Conservation (phyloP, 2,329 filamentous ascomycete genomes). For the Trichoderma sp. region DNA sequence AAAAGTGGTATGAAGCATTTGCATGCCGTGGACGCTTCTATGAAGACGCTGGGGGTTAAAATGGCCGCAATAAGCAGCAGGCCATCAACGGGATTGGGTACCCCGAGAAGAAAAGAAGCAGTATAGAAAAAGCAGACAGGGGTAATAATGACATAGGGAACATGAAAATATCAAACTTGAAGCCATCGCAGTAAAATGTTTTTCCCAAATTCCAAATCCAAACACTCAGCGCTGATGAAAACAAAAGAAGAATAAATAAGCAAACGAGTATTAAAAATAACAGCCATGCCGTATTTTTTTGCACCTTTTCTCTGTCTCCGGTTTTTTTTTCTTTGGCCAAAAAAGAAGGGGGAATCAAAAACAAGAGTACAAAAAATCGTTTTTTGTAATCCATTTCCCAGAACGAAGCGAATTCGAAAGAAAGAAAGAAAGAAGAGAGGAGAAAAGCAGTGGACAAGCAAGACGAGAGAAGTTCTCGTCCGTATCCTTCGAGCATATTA, state of each 20-base stretch:
- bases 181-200: conserved; percentile 1
- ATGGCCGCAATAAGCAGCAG: background rate
- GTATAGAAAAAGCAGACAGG: background rate
- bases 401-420: background rate
- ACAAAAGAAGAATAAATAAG: background rate
- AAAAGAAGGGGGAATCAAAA: background rate
- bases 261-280: background rate
- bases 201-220: background rate
- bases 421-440: background rate
- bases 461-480: background rate
- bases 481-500: background rate
- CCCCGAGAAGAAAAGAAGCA: background rate
- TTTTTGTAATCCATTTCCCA: background rate
- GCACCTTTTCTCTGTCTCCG: background rate
- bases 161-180: conserved; percentile 3
- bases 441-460: background rate
- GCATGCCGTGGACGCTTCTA: conserved; percentile 15
- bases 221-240: background rate
- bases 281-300: background rate
- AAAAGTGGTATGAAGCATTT: conserved; percentile 8
- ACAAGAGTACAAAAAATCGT: background rate
- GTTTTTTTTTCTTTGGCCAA: background rate
- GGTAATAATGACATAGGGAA: background rate
- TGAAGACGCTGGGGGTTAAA: background rate
- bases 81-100: background rate